Base-by-base conservation (phyloP, 2,329 filamentous ascomycete genomes). In the Alternaria hordeiaustralica region DNA sequence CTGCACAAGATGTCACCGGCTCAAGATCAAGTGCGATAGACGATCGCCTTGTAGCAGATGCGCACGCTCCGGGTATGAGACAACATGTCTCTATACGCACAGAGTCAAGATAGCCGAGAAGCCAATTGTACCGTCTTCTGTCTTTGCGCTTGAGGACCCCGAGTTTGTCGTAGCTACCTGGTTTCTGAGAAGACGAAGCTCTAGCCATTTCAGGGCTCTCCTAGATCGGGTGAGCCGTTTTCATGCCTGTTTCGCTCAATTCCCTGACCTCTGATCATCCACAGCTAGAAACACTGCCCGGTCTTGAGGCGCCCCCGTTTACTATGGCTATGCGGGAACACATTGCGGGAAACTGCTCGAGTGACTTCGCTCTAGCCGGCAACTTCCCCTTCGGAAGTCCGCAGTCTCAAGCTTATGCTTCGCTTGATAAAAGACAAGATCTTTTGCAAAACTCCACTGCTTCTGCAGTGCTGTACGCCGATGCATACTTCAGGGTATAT, bases 11-110 rank as follows among this genome's bases (percentile, higher is more conserved):
- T 74, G 70, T 23, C 72, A 73, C 61, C 71, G 66, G 3, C 58
- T 73, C 1, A 74, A 73, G 25, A 61, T 74, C 21, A 69, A 69
- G 60, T 74, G 71, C 21, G 68, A 73, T 12, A 66, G 69, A 51
- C 53, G 58, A 25, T 53, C 63, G 8, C 72, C 72, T 6, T 71
- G 67, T 30, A 50, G 26, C 18, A 68, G 71, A n/a, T 74, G 71
- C 33, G 30, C 55, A n/a, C 57, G 50, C 5, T 66, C 67, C 41
- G 71, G 70, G 2, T 54, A 61, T 33, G 58, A 55, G 4, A 46
- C 30, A 1, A 61, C 56, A 8, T 74, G 71, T 46, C 45, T 45
- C 8, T 72, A 71, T 55, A 71, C 69, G 21, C 61, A 71, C 28
- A 61, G 45, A 33, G 15, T 36, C 3, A 58, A 68, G 30, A 56